A percentile compares a stretch with the other conserved stretches of the same genome.
Conservation (phyloP, 164 flowering plant genomes). For the Piper betle region DNA sequence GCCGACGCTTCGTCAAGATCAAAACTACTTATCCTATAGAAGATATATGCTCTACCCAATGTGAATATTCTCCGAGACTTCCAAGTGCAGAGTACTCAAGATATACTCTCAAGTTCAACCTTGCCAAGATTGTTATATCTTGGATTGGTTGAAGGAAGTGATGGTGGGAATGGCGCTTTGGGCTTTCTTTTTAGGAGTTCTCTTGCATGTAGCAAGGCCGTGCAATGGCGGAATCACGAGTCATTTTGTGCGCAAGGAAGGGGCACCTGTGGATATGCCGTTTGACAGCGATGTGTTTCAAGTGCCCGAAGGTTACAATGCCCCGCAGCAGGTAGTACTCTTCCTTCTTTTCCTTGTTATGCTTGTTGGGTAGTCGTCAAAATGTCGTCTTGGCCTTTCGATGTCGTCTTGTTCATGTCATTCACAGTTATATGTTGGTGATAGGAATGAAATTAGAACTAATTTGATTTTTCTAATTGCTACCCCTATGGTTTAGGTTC, state of each 20-base stretch:
- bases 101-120: neutral
- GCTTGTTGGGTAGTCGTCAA: neutral
- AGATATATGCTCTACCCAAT: neutral
- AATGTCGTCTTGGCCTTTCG: neutral
- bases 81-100: neutral
- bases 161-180: neutral
- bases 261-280: constrained; percentile 25
- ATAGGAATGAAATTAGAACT: neutral
- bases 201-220: constrained; percentile 6
- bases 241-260: constrained; percentile 17
- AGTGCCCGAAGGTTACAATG: constrained; percentile 36
- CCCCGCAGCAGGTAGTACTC: constrained; percentile 34
- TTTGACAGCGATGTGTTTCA: constrained; percentile 20
- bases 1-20: too few species aligned
- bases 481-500: constrained; percentile 20
- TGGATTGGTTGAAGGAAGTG: neutral
- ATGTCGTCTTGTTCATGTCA: neutral
- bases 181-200: neutral
- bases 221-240: constrained; percentile 32
- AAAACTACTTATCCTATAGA: too few species aligned
- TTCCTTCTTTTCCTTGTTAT: neutral
- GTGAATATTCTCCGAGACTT: neutral
- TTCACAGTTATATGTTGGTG: too few species aligned
- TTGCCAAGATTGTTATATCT: neutral
- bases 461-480: neutral